These are phyloP conservation scores for Escallonia herrerae DNA, from an alignment of 129 eudicot genomes.

Conservation along the genomic window DNA sequence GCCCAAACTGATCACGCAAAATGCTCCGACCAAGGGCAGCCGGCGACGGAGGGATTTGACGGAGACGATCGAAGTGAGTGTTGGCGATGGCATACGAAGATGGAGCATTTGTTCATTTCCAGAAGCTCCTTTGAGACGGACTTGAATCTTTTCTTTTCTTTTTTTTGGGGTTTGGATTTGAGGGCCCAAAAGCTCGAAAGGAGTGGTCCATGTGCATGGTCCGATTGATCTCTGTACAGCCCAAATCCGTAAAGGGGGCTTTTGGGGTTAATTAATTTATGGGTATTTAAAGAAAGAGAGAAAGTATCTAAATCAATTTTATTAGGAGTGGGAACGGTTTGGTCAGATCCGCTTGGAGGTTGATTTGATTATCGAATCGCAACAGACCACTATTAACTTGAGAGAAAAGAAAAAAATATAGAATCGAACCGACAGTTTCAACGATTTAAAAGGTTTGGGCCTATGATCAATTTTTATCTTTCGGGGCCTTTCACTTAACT, in stretches of 20 bases:
- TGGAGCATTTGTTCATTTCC: slow-evolving; percentile 12
- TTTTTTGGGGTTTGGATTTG: neutral
- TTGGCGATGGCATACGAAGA: slow-evolving; percentile 25
- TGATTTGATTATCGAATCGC: too few species aligned
- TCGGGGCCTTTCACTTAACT: too few species aligned
- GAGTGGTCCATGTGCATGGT: neutral
- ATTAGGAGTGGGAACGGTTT: too few species aligned
- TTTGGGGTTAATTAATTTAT: neutral
- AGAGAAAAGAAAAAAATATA: too few species aligned
- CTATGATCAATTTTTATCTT: too few species aligned
- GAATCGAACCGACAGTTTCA: too few species aligned
- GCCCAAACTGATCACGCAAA: slow-evolving; percentile 78
- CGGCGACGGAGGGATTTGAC: slow-evolving; percentile 43
- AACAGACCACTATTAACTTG: too few species aligned
- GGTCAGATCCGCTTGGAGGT: too few species aligned
- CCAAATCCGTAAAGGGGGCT: neutral
- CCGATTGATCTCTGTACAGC: neutral
- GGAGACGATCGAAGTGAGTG: slow-evolving; percentile 47
- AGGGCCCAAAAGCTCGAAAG: neutral
- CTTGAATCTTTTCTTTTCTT: neutral
- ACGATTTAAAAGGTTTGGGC: too few species aligned
- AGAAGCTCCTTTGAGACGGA: neutral
- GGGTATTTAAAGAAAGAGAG: neutral
- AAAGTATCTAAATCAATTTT: neutral
- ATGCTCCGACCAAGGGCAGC: slow-evolving; percentile 76